These are phyloP conservation scores for Tetrahymena borealis DNA, from an alignment of 73 alveolate species.

Conservation along the genomic window DNA sequence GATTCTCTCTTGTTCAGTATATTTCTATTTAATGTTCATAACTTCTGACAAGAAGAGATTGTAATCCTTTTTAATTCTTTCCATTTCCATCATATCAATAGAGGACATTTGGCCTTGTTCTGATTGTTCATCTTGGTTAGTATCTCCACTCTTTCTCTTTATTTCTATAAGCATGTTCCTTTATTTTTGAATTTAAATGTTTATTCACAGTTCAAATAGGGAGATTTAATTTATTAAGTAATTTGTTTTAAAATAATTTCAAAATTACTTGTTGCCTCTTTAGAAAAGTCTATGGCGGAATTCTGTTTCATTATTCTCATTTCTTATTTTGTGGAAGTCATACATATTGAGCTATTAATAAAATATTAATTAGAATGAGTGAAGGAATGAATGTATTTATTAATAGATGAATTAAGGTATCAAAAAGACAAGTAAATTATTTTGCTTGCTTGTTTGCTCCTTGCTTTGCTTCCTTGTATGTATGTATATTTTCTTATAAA, in stretches of 20 bases:
- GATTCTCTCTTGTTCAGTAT: not conserved
- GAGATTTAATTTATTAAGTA: too few relatives aligned
- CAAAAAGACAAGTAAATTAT: too few relatives aligned
- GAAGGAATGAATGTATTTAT: not conserved
- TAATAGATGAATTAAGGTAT: not conserved
- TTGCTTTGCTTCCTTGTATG: too few relatives aligned
- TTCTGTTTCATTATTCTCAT: conserved; percentile 43
- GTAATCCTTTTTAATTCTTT: not conserved
- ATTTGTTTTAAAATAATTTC: not conserved
- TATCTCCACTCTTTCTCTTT: not conserved
- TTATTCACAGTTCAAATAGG: too few relatives aligned
- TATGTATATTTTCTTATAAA: too few relatives aligned
- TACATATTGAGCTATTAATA: conserved; percentile 23
- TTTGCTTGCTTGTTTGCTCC: too few relatives aligned
- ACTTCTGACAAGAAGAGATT: not conserved
- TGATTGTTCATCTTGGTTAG: not conserved
- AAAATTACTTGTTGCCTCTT: conserved; percentile 37
- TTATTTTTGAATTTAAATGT: too few relatives aligned
- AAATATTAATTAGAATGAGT: not conserved
- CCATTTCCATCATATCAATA: not conserved
- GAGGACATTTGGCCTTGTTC: not conserved
- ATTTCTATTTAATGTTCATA: not conserved
- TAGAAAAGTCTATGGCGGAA: conserved; percentile 32
- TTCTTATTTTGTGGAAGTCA: conserved; percentile 37
- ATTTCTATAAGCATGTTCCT: not conserved